Conservation (phyloP, 2,329 filamentous ascomycete species). For the Lasiodiplodia sp. region DNA sequence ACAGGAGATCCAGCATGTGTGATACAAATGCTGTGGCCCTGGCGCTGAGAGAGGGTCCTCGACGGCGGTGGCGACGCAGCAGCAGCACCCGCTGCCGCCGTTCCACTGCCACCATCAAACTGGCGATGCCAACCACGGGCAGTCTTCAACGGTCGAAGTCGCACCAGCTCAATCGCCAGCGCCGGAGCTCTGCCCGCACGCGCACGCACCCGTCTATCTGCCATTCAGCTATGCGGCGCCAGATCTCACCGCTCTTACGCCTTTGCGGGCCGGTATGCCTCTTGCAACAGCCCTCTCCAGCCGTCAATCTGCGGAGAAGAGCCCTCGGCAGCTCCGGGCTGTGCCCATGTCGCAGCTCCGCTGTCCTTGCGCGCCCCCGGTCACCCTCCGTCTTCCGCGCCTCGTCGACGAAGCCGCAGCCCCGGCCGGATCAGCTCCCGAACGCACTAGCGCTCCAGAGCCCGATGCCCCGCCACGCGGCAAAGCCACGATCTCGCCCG, state of each 20-base stretch:
- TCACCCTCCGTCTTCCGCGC: not conserved
- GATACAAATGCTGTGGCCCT: not conserved
- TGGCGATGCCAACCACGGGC: not conserved
- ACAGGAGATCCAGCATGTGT: conserved; percentile 19
- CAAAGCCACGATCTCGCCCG: conserved; percentile 26
- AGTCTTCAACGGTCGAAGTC: not conserved
- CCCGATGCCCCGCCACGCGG: conserved; percentile 28
- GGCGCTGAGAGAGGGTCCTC: not conserved
- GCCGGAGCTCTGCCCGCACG: conserved; percentile 7
- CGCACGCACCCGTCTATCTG: conserved; percentile 3
- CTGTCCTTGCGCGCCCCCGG: conserved; percentile 11
- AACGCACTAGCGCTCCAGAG: conserved; percentile 20
- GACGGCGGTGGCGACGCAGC: not conserved
- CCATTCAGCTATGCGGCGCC: conserved; percentile 11
- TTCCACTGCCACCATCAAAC: not conserved
- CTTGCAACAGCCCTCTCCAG: conserved; percentile 9
- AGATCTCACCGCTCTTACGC: conserved; percentile 26
- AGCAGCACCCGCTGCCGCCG: not conserved
- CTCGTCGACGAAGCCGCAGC: conserved; percentile 6
- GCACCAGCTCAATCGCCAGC: conserved; percentile 5
- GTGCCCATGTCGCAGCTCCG: conserved; percentile 15
- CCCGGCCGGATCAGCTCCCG: conserved; percentile 22
- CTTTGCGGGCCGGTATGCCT: conserved; percentile 21
- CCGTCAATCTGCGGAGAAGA: not conserved
- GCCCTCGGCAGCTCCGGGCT: not conserved